Base-by-base conservation (phyloP, 2,329 filamentous ascomycete species). In the Sclerotinia spermophila region DNA sequence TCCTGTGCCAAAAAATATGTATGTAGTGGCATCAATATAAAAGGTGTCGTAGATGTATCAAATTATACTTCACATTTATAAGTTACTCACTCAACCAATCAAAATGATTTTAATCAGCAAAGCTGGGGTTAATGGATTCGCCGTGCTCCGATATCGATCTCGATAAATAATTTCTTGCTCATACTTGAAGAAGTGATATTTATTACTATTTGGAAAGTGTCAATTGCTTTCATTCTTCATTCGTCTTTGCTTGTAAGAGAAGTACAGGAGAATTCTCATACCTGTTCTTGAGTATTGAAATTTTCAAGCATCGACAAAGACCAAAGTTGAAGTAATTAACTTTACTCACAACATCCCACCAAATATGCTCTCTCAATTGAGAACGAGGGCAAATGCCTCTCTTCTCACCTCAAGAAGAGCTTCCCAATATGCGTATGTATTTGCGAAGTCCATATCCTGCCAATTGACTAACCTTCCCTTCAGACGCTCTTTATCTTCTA, bases 401-500 rank as follows among this genome's bases (percentile, higher is more conserved):
- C 53, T 77, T 61, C 73, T 74, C 33, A 76, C 73, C n/a, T 74
- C 77, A 40, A 75, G 72, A 70, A 76, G 73, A 72, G 71, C 75
- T 67, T 75, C 77, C 55, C 72, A 77, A 74, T 79, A 78, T 74
- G 73, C 77, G 79, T 77, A 70, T 70, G 77, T 71, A 62, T 35
- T 15, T 58, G 35, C 33, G 17, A 45, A 24, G 5, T 55, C 21
- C 6, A 27, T 0, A 33, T 38, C n/a, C 51, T 19, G n/a, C 42
- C 44, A 73, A 67, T 74, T 69, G 59, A 48, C 68, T 67, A 60
- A 59, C 64, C 60, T 68, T 8, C 38, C 48, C 15, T 61, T 21
- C 68, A 80, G 79, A 58, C 78, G 79, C 42, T 74, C 74, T 21
- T 70, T 80, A 7, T 79, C 78, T 15, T 77, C 77, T 15, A 75